A percentile compares a stretch with the other conserved stretches of the same genome.
Evolutionary conservation across 2,329 filamentous ascomycete genomes (phyloP).

Genomic region (Colletotrichum orchidophilum): DNA sequence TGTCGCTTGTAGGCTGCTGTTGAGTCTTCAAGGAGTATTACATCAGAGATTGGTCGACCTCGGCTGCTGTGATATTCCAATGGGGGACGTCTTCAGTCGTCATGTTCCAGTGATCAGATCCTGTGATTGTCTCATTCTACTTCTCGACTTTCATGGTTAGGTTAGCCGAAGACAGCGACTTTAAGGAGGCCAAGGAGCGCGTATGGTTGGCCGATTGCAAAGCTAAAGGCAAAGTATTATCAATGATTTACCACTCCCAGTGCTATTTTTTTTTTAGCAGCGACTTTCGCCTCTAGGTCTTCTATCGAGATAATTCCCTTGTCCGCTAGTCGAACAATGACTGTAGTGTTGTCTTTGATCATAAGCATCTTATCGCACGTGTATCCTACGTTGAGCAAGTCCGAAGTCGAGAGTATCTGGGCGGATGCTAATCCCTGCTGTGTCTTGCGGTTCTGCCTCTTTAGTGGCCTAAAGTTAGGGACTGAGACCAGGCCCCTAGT

Average conservation of each 20-base stretch:
- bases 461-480: too few relatives aligned
- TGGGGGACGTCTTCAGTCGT: not conserved
- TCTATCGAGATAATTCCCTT: not conserved
- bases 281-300: not conserved
- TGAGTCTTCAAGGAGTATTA: not conserved
- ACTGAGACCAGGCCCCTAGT: too few relatives aligned
- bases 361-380: not conserved
- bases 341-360: not conserved
- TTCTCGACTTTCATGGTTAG: not conserved
- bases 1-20: not conserved
- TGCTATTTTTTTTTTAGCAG: not conserved
- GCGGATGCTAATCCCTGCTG: not conserved
- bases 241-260: too few relatives aligned
- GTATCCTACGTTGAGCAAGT: not conserved
- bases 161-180: not conserved
- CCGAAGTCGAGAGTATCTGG: not conserved
- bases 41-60: not conserved
- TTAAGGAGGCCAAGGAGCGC: not conserved
- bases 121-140: not conserved
- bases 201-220: not conserved
- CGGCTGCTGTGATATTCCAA: not conserved
- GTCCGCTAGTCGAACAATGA: not conserved
- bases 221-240: not conserved
- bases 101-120: not conserved
- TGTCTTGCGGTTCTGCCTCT: too few relatives aligned